phyloP scores from a whole-genome alignment of 78 protist genomes.

The Dictyostelium brefeldianum region DNA sequence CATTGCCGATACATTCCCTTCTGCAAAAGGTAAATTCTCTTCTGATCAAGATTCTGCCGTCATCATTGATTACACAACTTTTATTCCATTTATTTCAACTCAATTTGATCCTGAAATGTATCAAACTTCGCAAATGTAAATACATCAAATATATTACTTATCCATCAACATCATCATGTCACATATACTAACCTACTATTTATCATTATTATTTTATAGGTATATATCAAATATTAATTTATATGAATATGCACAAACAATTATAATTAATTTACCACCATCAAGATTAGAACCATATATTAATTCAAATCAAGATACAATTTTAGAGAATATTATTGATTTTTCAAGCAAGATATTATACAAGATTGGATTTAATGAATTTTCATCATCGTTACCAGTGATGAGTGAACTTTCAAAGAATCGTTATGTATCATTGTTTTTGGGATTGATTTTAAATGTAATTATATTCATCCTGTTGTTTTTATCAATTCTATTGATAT shows the following conservation, averaged over 20 bases:
- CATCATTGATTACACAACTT: conserved; percentile 29
- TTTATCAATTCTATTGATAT: conserved; percentile 90
- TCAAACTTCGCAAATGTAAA: background rate
- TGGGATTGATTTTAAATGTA: conserved; percentile 90
- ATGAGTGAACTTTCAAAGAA: conserved; percentile 47
- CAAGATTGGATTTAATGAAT: conserved; percentile 75
- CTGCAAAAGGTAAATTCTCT: conserved; percentile 11
- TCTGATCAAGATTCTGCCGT: background rate
- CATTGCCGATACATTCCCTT: background rate
- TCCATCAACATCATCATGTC: background rate
- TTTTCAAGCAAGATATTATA: conserved; percentile 62
- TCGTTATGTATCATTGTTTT: conserved; percentile 87
- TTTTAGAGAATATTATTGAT: conserved; percentile 8
- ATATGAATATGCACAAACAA: conserved; percentile 30
- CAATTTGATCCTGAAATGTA: conserved; percentile 46
- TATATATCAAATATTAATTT: conserved; percentile 5
- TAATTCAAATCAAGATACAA: conserved; percentile 40
- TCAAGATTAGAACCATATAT: conserved; percentile 70
- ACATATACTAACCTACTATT: background rate
- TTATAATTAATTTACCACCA: conserved; percentile 74
- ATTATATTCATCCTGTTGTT: conserved; percentile 83
- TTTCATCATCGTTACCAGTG: conserved; percentile 48
- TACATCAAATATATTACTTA: background rate
- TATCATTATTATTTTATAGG: background rate
- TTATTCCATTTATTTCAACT: conserved; percentile 27